Evolutionary conservation across 257 asterid genomes (phyloP).

Genomic region (Cordia subcordata): DNA sequence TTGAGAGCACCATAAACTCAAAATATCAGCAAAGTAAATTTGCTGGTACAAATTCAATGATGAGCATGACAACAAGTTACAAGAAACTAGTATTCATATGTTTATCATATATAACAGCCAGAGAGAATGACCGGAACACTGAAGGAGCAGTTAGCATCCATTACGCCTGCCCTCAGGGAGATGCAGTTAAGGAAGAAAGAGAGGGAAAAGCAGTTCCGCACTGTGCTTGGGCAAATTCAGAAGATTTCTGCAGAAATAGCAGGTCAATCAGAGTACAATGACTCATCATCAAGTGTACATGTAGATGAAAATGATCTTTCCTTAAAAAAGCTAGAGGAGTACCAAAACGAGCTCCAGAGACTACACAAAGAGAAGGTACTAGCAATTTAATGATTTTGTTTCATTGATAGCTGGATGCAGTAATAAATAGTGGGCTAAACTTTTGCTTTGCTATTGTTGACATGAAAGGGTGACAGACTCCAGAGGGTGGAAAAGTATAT

Average conservation of each 20-base stretch:
- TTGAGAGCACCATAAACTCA: too few relatives aligned
- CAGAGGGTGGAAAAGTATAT: conserved; percentile 76
- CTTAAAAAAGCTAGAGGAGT: conserved; percentile 71
- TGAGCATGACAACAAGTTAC: too few relatives aligned
- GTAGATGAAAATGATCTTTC: conserved; percentile 81
- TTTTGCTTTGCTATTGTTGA: conserved; percentile 7
- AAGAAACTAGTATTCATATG: background rate
- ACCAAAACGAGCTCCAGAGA: conserved; percentile 83
- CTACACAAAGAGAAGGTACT: conserved; percentile 85
- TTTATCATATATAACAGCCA: conserved; percentile 48
- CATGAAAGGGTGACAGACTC: conserved; percentile 72
- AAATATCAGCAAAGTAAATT: too few relatives aligned
- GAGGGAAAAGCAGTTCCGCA: conserved; percentile 72
- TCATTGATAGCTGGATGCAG: background rate
- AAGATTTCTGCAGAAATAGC: conserved; percentile 85
- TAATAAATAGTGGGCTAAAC: background rate
- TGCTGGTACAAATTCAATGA: too few relatives aligned
- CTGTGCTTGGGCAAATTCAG: conserved; percentile 73
- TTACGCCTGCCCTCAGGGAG: conserved; percentile 79
- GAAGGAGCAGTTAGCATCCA: conserved; percentile 75
- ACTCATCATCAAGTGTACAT: conserved; percentile 44
- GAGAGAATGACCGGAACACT: conserved; percentile 90
- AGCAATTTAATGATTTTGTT: background rate
- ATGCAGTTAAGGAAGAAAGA: conserved; percentile 85
- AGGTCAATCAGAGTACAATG: conserved; percentile 68